Evolutionary conservation across 1,284 basidiomycete species (phyloP).

Genomic region (Puccinia hordei): DNA sequence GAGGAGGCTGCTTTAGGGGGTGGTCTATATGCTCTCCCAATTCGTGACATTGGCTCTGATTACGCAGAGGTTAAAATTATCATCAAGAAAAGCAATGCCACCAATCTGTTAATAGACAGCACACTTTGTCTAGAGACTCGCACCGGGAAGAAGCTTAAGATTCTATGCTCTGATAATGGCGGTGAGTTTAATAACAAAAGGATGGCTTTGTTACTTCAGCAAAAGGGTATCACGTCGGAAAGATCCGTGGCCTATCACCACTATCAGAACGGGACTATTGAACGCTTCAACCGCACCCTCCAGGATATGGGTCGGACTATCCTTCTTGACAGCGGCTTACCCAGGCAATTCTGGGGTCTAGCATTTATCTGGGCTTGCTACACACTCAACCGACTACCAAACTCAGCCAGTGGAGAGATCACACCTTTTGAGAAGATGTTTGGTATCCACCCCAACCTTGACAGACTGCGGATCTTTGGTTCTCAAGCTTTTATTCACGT

Average conservation of each 20-base stretch:
- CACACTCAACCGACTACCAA: not conserved
- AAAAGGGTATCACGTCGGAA: constrained; percentile 15
- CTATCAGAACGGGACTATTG: constrained; percentile 5
- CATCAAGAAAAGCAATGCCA: not conserved
- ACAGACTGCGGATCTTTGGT: not conserved
- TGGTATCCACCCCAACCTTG: not conserved
- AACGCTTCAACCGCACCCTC: constrained; percentile 12
- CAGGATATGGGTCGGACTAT: not conserved
- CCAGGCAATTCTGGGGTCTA: not conserved
- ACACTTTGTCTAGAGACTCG: not conserved
- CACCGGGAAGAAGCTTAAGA: not conserved
- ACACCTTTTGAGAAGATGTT: constrained; percentile 24
- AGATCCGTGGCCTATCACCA: not conserved
- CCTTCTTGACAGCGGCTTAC: not conserved
- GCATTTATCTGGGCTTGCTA: not conserved
- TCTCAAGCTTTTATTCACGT: not conserved
- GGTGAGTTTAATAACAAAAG: not conserved
- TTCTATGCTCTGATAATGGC: not conserved
- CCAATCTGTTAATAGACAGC: not conserved
- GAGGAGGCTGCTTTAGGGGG: not conserved
- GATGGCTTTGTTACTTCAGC: not conserved
- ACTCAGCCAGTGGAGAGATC: not conserved
- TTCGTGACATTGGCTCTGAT: not conserved
- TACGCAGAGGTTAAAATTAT: constrained; percentile 12
- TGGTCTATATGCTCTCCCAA: not conserved